Base-by-base conservation (phyloP, 2,329 filamentous ascomycete genomes). In the Passalora sequoiae region DNA sequence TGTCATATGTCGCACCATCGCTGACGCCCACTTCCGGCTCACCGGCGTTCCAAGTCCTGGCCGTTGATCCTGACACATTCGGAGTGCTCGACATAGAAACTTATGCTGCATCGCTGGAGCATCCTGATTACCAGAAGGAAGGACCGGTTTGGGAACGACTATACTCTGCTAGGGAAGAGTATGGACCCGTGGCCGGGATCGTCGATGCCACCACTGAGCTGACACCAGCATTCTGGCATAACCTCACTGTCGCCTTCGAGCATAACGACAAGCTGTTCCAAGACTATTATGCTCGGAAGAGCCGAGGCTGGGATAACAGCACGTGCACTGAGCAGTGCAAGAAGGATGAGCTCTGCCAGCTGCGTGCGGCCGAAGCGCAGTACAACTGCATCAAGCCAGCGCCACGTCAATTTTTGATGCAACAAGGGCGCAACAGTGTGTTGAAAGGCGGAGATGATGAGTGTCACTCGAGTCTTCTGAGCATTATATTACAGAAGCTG, bases 181-280 rank as follows among this genome's bases (percentile, higher is more conserved):
- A 80, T 53, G 76, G 75, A 4, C 67, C 72, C 1, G 21, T 44
- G 5, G 27, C 46, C 22, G 38, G 29, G 4, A 50, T 72, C 13
- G 60, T 59, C 7, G 65, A 66, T 3, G 61, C 60, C 0, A 38
- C 50, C 1, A 56, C 58, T 4, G 69, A 80, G 50, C 68, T 82
- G 24, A 75, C 72, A 1, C 72, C 76, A 0, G 71, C 70, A 1
- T 80, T 80, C 60, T 81, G 77, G 77, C 77, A 80, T 57, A 71
- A 75, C 50, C 65, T 80, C 15, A 80, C 77, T 1, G 63, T 62
- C 1, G 57, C 64, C 3, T 70, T 80, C 37, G 70, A 75, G 47
- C 51, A 45, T 4, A 59, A 76, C 42, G 50, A 66, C 2, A 47
- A 55, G 0, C 58, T 67, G 1, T 79, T 80, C 51, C 61, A 69